A percentile compares a stretch with the other conserved stretches of the same genome.
phyloP scores from a whole-genome alignment of 768 basidiomycete genomes.

The Chiua virens region DNA sequence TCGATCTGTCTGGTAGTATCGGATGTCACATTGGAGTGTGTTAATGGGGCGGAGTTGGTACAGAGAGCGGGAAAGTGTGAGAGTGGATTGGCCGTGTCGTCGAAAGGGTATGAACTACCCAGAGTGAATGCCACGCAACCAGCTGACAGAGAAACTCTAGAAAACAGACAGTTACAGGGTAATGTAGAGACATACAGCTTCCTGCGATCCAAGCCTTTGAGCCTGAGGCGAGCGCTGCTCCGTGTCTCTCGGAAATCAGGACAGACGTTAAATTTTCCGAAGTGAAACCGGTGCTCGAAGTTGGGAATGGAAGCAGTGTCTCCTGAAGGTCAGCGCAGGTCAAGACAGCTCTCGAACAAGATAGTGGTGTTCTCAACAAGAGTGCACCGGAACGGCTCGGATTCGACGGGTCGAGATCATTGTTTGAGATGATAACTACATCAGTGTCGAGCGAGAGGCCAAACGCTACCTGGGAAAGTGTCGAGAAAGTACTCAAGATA shows the following conservation, averaged over 20 bases:
- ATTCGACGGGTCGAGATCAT: slow-evolving; percentile 10
- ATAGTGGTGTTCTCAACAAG: slow-evolving; percentile 1
- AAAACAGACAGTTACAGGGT: background rate
- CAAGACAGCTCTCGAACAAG: background rate
- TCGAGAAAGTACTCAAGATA: background rate
- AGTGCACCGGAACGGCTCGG: slow-evolving; percentile 6
- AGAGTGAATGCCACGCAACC: slow-evolving; percentile 1
- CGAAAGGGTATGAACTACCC: background rate
- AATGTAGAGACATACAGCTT: background rate
- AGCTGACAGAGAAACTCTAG: background rate
- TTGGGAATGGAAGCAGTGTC: slow-evolving; percentile 2
- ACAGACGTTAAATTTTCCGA: background rate
- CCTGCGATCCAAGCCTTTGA: slow-evolving; percentile 9
- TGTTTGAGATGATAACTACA: slow-evolving; percentile 13
- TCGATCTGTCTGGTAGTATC: slow-evolving; percentile 16
- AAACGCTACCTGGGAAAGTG: background rate
- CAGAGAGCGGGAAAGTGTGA: slow-evolving; percentile 12
- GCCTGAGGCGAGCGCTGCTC: background rate
- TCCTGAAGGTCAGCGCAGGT: slow-evolving; percentile 10
- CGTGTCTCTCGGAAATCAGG: slow-evolving; percentile 10
- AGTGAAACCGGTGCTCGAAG: background rate
- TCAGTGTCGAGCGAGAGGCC: background rate
- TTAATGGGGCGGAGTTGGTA: slow-evolving; percentile 20
- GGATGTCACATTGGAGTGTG: slow-evolving; percentile 20
- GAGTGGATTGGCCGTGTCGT: background rate